A percentile compares a stretch with the other conserved stretches of the same genome.
phyloP scores from a whole-genome alignment of 2,329 filamentous ascomycete genomes.

The Didymella pomorum region DNA sequence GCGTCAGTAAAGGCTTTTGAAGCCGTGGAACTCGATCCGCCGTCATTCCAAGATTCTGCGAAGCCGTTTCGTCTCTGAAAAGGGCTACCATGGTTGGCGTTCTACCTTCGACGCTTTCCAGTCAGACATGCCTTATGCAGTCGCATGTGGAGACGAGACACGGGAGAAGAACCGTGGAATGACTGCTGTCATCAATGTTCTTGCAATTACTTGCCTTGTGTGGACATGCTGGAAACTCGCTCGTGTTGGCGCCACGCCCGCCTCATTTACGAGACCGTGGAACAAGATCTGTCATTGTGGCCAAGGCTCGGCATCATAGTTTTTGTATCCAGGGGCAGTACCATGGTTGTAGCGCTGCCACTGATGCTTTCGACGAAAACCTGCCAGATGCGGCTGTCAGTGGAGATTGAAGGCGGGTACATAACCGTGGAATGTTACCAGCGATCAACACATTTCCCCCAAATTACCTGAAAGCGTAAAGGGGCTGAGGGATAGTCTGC shows the following conservation, averaged over 20 bases:
- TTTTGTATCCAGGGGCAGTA: neutral
- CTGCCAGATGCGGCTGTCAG: neutral
- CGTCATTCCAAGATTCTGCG: neutral
- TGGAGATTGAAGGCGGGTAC: conserved; percentile 1
- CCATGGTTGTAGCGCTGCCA: neutral
- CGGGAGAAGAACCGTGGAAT: neutral
- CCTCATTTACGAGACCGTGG: neutral
- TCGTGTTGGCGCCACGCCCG: neutral
- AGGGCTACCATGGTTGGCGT: neutral
- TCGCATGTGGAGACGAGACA: neutral
- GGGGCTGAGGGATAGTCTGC: neutral
- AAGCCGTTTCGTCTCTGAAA: neutral
- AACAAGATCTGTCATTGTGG: neutral
- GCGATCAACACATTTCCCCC: neutral
- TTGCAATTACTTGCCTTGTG: neutral
- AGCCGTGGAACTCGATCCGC: neutral
- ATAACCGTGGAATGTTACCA: conserved; percentile 4
- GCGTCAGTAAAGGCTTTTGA: neutral
- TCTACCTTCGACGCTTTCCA: neutral
- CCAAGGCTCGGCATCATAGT: neutral
- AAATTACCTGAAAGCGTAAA: neutral
- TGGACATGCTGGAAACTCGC: neutral
- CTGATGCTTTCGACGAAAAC: neutral
- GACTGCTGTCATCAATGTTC: neutral
- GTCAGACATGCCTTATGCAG: neutral